Evolutionary conservation across 108 stramenopile genomes (phyloP), one percentile per base, ranked within the genome.

Genomic region (Pinguiococcus pyrenoidosus): DNA sequence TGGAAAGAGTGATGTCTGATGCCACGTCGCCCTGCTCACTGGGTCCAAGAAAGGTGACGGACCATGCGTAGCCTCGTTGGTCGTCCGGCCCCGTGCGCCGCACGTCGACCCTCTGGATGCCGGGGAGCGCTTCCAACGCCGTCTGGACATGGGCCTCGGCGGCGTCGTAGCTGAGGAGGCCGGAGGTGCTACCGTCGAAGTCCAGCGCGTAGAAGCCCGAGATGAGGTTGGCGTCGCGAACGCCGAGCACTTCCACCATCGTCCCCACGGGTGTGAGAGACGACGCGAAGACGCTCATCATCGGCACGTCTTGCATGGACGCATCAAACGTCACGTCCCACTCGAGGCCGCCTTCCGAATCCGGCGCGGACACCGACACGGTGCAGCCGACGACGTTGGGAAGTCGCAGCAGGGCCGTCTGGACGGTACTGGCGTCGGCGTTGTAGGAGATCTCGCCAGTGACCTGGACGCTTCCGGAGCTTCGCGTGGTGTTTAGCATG

Each of bases 261-360:
- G 84, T 53, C 3, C 47, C 46, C 4, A 39, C 61, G 17, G 62
- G 49, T 24, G 50, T 69, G 68, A 70, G 34, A 38, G 55, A 26
- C 27, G 66, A 49, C 40, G 76, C 47, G 37, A 66, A 65, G 2
- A 80, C 56, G 13, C 57, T 50, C 54, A 84, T 49, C 68, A 66
- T 46, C 1, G 82, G 82, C 4, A 84, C 72, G 44, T 86, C 69
- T 13, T 79, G 78, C 65, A 78, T 70, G 8, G 74, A 62, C 13
- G 46, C 25, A 6, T 73, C 56, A 38, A 86, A 86, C 2, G 78
- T 81, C 6, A 86, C 55, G 13, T 54, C 38, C 68, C 77, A 85
- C 30, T 7, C 30, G 6, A 7, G 8, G 6, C 30, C 30, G 8
- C 8, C 30, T 32, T 32, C 30, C 44, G 4, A 41, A 55, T n/a